A percentile compares a stretch with the other conserved stretches of the same genome.
Evolutionary conservation across 163 green algal genomes (phyloP).

Genomic region (Prototheca wickerhamii): DNA sequence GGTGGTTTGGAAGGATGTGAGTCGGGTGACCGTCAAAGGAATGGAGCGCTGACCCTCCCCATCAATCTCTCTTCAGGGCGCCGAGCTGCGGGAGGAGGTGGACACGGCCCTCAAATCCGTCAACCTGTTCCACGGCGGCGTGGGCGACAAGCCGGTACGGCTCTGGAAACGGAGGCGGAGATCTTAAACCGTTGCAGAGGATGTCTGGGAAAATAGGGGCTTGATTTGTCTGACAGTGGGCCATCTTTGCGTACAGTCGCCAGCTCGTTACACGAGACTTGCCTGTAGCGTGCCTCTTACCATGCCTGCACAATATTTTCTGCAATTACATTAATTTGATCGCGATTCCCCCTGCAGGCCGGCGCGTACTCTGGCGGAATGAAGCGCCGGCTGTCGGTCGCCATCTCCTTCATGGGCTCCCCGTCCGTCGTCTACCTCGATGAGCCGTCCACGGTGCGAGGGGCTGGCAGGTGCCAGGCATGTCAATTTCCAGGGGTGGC

Average conservation of each 20-base stretch:
- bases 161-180: no score
- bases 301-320: no score
- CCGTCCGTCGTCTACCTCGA: slow-evolving; percentile 61
- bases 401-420: slow-evolving; percentile 64
- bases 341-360: slow-evolving; percentile 8
- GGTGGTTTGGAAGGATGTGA: neutral
- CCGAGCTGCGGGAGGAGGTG: slow-evolving; percentile 42
- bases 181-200: no score
- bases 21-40: neutral
- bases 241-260: no score
- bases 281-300: no score
- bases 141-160: slow-evolving; percentile 53
- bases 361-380: slow-evolving; percentile 62
- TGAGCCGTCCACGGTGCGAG: slow-evolving; percentile 62
- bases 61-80: slow-evolving; percentile 7
- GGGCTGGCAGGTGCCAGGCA: neutral
- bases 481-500: neutral
- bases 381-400: slow-evolving; percentile 66
- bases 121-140: slow-evolving; percentile 52
- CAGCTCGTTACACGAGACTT: no score
- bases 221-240: no score
- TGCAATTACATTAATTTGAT: no score
- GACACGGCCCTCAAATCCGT: slow-evolving; percentile 51
- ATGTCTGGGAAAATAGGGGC: no score
- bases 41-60: neutral